These are phyloP conservation scores for Metschnikowia matae DNA, from an alignment of 805 yeast genomes.

Conservation along the genomic window DNA sequence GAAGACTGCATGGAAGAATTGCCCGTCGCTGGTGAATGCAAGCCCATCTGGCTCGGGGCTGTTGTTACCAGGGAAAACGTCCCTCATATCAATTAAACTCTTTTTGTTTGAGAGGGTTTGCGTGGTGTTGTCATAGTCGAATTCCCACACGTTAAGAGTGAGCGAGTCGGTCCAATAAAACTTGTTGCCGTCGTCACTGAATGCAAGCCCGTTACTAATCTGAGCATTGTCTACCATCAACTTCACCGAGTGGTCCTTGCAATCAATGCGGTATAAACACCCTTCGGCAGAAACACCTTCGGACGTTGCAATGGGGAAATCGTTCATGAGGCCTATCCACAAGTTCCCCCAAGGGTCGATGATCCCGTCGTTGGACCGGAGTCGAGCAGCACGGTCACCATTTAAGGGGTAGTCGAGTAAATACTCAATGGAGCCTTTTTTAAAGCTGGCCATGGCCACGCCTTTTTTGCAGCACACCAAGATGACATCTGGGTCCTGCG, in stretches of 20 bases:
- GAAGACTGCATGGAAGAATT: constrained; percentile 67
- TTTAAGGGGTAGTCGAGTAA: constrained; percentile 38
- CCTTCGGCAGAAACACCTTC: constrained; percentile 49
- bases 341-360: constrained; percentile 73
- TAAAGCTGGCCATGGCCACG: constrained; percentile 51
- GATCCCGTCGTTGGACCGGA: constrained; percentile 74
- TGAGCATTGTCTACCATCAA: constrained; percentile 30
- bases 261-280: constrained; percentile 32
- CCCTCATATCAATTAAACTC: constrained; percentile 20
- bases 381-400: constrained; percentile 17
- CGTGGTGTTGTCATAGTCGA: constrained; percentile 32
- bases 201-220: constrained; percentile 66
- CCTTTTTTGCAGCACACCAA: constrained; percentile 66
- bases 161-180: constrained; percentile 42
- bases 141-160: constrained; percentile 32
- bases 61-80: constrained; percentile 18
- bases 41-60: constrained; percentile 79
- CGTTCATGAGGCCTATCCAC: constrained; percentile 79
- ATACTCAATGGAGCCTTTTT: constrained; percentile 31
- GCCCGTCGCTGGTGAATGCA: constrained; percentile 50
- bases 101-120: constrained; percentile 27
- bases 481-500: constrained; percentile 47
- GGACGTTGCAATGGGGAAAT: constrained; percentile 32
- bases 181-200: constrained; percentile 24
- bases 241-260: constrained; percentile 28